Percentiles rank a stretch among this genome's conserved stretches.
Conservation (phyloP, 164 flowering plant species). For the Magnolia kwangsiensis region DNA sequence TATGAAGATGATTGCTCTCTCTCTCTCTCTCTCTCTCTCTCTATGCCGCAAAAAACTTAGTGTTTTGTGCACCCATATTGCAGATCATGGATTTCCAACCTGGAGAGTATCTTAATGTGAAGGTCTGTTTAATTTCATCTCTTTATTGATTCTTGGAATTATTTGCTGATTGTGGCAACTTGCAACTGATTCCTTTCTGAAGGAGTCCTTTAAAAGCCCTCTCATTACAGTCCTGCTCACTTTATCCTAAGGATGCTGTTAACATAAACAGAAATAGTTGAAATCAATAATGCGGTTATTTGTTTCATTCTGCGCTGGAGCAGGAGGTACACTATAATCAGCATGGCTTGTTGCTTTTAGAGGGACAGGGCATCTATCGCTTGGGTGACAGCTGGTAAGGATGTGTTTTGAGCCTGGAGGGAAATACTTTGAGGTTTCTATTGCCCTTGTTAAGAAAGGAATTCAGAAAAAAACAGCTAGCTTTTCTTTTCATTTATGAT, state of each 20-base stretch:
- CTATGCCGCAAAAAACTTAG: neutral
- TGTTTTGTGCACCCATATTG: conserved; percentile 12
- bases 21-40: neutral
- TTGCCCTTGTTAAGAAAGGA: neutral
- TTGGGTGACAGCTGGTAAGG: conserved; percentile 89
- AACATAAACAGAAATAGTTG: neutral
- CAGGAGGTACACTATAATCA: conserved; percentile 99
- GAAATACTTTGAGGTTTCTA: neutral
- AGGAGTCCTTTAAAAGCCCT: neutral
- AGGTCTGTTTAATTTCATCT: conserved; percentile 42
- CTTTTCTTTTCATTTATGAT: neutral
- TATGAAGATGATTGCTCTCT: neutral
- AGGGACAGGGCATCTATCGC: conserved; percentile 96
- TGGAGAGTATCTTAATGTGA: conserved; percentile 91
- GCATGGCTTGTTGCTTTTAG: conserved; percentile 89
- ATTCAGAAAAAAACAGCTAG: neutral
- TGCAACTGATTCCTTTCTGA: neutral
- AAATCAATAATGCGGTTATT: conserved; percentile 1
- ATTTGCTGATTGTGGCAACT: neutral
- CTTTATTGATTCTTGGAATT: neutral
- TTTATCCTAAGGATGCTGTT: neutral
- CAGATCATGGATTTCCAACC: conserved; percentile 99
- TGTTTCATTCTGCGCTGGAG: conserved; percentile 9
- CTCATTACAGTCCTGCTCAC: neutral
- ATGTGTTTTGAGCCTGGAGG: neutral